phyloP scores from a whole-genome alignment of 257 asterid genomes.

The Solanum clarkiae region DNA sequence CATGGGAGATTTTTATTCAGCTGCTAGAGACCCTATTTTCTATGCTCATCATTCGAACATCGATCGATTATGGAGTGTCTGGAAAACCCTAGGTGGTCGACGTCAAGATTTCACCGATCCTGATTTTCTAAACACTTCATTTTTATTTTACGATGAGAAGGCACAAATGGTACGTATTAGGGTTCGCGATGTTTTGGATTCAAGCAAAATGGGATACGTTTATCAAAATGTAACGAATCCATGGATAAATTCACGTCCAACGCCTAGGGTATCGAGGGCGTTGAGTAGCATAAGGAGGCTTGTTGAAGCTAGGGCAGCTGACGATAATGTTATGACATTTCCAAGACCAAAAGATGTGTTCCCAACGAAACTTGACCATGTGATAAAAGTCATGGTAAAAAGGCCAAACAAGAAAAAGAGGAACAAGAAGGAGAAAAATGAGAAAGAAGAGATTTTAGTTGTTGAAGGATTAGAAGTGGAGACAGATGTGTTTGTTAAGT shows the following conservation, averaged over 20 bases:
- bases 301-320: slow-evolving; percentile 38
- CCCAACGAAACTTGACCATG: slow-evolving; percentile 42
- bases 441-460: slow-evolving; percentile 33
- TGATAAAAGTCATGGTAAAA: slow-evolving; percentile 33
- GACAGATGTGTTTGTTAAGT: slow-evolving; percentile 35
- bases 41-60: slow-evolving; percentile 68
- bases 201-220: slow-evolving; percentile 36
- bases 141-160: slow-evolving; percentile 68
- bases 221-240: slow-evolving; percentile 48
- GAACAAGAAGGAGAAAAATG: slow-evolving; percentile 40
- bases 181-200: slow-evolving; percentile 54
- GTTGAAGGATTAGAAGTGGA: slow-evolving; percentile 43
- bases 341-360: slow-evolving; percentile 12
- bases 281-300: slow-evolving; percentile 32
- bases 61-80: slow-evolving; percentile 58
- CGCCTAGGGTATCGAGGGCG: slow-evolving; percentile 30
- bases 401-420: slow-evolving; percentile 49
- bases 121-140: slow-evolving; percentile 46
- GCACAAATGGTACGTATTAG: slow-evolving; percentile 61
- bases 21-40: slow-evolving; percentile 70
- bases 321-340: background rate
- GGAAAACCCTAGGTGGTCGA: slow-evolving; percentile 68
- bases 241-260: slow-evolving; percentile 47
- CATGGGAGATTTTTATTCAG: slow-evolving; percentile 86
- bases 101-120: slow-evolving; percentile 48